Percentiles rank a stretch among this genome's conserved stretches.
Conservation (phyloP, 345 rosid species). For the Gossypium herbaceum region DNA sequence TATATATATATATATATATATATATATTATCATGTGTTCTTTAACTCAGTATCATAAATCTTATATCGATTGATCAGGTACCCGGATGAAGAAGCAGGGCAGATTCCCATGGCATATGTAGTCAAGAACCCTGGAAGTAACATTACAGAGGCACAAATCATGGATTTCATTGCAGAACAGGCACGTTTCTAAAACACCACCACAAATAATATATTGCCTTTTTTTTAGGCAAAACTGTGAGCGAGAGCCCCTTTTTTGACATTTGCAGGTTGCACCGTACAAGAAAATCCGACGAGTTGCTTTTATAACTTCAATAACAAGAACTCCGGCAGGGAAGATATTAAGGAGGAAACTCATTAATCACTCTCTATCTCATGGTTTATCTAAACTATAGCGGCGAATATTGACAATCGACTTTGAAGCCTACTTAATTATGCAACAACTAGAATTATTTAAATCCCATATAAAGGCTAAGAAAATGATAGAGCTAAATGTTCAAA, state of each 20-base stretch:
- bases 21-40: too few relatives aligned
- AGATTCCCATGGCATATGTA: constrained; percentile 87
- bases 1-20: not conserved
- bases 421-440: constrained; percentile 49
- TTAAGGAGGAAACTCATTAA: constrained; percentile 62
- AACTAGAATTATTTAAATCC: too few relatives aligned
- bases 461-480: constrained; percentile 66
- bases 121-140: constrained; percentile 70
- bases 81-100: constrained; percentile 88
- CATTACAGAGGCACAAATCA: constrained; percentile 48
- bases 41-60: not conserved
- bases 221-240: not conserved
- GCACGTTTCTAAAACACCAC: constrained; percentile 26
- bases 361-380: constrained; percentile 31
- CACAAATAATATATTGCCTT: not conserved
- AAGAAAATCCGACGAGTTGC: constrained; percentile 75
- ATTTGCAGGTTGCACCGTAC: constrained; percentile 70
- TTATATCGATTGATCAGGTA: constrained; percentile 38
- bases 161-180: constrained; percentile 71
- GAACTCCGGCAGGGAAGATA: constrained; percentile 73
- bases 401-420: constrained; percentile 14
- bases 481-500: constrained; percentile 37
- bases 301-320: constrained; percentile 61
- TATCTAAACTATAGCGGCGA: constrained; percentile 32
- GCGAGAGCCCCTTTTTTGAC: not conserved